Evolutionary conservation across 768 basidiomycete genomes (phyloP).

Genomic region (Strobilomyces confusus): DNA sequence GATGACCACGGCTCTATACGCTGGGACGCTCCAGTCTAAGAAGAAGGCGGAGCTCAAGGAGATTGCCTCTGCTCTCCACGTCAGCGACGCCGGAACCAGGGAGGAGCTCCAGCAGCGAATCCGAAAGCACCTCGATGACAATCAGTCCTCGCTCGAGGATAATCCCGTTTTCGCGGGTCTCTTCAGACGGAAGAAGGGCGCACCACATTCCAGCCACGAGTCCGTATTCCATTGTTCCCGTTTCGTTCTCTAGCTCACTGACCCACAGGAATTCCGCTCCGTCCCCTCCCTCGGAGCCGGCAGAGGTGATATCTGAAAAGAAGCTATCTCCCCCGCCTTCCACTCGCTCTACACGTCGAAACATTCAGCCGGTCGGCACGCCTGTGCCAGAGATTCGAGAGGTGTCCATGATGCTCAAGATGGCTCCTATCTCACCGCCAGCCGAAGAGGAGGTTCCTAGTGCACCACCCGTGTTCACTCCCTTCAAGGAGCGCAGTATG

Average conservation of each 20-base stretch:
- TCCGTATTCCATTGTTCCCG: constrained; percentile 3
- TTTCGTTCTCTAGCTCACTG: not conserved
- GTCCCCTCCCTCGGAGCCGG: constrained; percentile 14
- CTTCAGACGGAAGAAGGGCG: constrained; percentile 39
- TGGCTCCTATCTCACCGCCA: constrained; percentile 38
- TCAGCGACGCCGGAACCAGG: constrained; percentile 56
- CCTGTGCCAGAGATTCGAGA: constrained; percentile 48
- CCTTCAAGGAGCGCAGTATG: constrained; percentile 15
- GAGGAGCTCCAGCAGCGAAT: constrained; percentile 62
- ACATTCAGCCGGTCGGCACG: constrained; percentile 36
- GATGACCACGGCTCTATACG: constrained; percentile 44
- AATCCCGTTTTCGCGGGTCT: constrained; percentile 56
- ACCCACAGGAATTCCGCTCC: constrained; percentile 11
- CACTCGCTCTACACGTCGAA: constrained; percentile 22
- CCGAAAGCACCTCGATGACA: constrained; percentile 54
- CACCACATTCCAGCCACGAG: constrained; percentile 12
- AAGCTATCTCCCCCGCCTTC: constrained; percentile 16
- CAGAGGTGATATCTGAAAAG: constrained; percentile 14
- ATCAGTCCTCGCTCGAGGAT: constrained; percentile 53
- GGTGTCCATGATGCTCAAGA: constrained; percentile 51
- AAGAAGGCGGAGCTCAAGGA: constrained; percentile 67
- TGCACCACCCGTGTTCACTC: constrained; percentile 8
- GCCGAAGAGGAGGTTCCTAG: not conserved
- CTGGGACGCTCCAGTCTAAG: constrained; percentile 57
- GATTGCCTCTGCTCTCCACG: constrained; percentile 50